Conservation (phyloP, 495 filamentous ascomycete genomes). For the Podospora pseudoanserina region DNA sequence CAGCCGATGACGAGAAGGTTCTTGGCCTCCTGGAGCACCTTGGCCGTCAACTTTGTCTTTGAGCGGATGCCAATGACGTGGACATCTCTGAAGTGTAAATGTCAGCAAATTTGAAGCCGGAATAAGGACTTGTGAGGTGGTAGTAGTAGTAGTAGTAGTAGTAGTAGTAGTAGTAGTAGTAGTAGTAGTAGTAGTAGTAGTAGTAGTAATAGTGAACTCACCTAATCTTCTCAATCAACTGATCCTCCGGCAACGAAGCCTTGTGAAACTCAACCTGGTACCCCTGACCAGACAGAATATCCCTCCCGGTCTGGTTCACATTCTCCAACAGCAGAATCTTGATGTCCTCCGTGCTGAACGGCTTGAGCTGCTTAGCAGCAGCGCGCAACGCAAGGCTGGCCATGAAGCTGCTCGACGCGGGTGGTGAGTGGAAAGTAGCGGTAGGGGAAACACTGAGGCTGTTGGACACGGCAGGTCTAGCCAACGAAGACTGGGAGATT, state of each 20-base stretch:
- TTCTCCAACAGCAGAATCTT: conserved; percentile 96
- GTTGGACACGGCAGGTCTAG: conserved; percentile 43
- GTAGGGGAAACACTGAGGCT: conserved; percentile 52
- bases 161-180: too few relatives aligned
- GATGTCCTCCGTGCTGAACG: conserved; percentile 90
- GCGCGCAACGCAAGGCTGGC: conserved; percentile 22
- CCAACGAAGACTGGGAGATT: conserved; percentile 33
- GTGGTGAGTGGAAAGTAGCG: conserved; percentile 61
- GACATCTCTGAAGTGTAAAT: conserved; percentile 60
- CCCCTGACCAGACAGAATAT: conserved; percentile 77
- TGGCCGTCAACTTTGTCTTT: conserved; percentile 89
- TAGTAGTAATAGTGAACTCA: conserved; percentile 39
- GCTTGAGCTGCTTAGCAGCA: conserved; percentile 77
- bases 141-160: too few relatives aligned
- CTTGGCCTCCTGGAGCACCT: conserved; percentile 82
- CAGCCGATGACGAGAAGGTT: conserved; percentile 95
- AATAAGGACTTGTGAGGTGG: too few relatives aligned
- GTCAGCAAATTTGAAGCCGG: too few relatives aligned
- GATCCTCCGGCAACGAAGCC: conserved; percentile 81
- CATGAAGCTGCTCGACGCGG: conserved; percentile 42
- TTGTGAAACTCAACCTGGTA: conserved; percentile 95
- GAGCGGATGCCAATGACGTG: conserved; percentile 98
- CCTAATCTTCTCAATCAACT: conserved; percentile 96
- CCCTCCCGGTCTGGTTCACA: conserved; percentile 82
- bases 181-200: too few relatives aligned